These are phyloP conservation scores for Schizochytrium sp. DNA, from an alignment of 108 stramenopile genomes.

Conservation along the genomic window DNA sequence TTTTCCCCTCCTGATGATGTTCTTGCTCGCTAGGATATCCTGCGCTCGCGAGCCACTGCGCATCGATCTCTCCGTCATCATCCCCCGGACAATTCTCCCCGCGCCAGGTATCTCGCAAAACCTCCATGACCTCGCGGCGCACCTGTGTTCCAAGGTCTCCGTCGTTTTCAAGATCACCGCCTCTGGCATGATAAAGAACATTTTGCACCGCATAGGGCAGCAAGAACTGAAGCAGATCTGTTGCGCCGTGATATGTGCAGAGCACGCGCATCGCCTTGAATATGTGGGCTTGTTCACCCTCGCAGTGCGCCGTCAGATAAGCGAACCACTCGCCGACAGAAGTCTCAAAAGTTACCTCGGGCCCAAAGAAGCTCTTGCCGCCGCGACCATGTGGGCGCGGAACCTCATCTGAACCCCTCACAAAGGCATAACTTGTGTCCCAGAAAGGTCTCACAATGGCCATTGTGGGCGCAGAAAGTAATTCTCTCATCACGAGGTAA, in stretches of 20 bases:
- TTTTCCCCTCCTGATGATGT: neutral
- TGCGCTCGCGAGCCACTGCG: neutral
- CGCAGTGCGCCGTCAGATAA: neutral
- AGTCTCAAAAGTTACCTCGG: slow-evolving; percentile 7
- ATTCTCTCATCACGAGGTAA: neutral
- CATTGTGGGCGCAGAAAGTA: neutral
- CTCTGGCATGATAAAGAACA: neutral
- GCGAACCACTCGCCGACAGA: slow-evolving; percentile 13
- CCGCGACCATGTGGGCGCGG: neutral
- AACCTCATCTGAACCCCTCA: neutral
- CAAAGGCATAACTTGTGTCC: neutral
- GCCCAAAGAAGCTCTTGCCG: neutral
- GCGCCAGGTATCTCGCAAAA: neutral
- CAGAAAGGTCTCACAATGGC: neutral
- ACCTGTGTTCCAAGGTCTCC: neutral
- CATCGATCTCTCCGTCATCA: neutral
- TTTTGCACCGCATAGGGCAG: neutral
- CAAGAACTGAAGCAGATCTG: neutral
- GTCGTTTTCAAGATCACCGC: neutral
- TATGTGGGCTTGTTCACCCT: neutral
- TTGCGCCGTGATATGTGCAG: neutral
- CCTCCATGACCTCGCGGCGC: neutral
- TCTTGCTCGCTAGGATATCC: neutral
- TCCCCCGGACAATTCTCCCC: neutral
- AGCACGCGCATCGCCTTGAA: neutral